A percentile compares a stretch with the other conserved stretches of the same genome.
Evolutionary conservation across 1,139 yeast genomes (phyloP).

Genomic region (Candida dubliniensis): DNA sequence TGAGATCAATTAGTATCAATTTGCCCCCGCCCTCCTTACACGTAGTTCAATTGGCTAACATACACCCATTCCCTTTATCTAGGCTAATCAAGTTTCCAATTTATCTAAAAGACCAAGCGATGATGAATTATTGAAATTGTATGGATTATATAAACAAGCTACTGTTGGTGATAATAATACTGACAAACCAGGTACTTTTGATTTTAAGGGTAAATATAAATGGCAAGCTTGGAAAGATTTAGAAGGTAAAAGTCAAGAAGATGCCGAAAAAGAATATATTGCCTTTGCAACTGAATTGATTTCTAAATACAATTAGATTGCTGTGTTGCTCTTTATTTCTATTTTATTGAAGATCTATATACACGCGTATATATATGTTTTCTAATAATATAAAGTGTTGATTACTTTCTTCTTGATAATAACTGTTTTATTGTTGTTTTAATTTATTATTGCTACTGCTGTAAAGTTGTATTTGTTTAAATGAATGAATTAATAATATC

Average conservation of each 20-base stretch:
- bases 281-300: slow-evolving; percentile 68
- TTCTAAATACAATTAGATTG: slow-evolving; percentile 43
- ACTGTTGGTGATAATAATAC: slow-evolving; percentile 93
- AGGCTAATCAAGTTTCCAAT: slow-evolving; percentile 81
- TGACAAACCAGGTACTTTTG: slow-evolving; percentile 81
- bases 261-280: slow-evolving; percentile 87
- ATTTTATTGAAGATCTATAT: too few species aligned
- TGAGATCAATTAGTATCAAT: not conserved
- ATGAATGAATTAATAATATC: slow-evolving; percentile 50
- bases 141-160: slow-evolving; percentile 95
- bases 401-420: too few species aligned
- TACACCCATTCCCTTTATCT: slow-evolving; percentile 14
- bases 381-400: too few species aligned
- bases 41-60: slow-evolving; percentile 3
- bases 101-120: slow-evolving; percentile 78
- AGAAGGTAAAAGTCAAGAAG: slow-evolving; percentile 83
- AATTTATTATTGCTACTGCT: too few species aligned
- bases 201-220: slow-evolving; percentile 93
- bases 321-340: too few species aligned
- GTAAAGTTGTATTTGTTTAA: slow-evolving; percentile 1
- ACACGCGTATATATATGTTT: slow-evolving; percentile 1
- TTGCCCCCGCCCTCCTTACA: not conserved
- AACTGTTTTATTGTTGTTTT: too few species aligned
- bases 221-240: slow-evolving; percentile 95
- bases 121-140: slow-evolving; percentile 79